These are phyloP conservation scores for Rusavskia elegans DNA, from an alignment of 495 filamentous ascomycete genomes.

Conservation along the genomic window DNA sequence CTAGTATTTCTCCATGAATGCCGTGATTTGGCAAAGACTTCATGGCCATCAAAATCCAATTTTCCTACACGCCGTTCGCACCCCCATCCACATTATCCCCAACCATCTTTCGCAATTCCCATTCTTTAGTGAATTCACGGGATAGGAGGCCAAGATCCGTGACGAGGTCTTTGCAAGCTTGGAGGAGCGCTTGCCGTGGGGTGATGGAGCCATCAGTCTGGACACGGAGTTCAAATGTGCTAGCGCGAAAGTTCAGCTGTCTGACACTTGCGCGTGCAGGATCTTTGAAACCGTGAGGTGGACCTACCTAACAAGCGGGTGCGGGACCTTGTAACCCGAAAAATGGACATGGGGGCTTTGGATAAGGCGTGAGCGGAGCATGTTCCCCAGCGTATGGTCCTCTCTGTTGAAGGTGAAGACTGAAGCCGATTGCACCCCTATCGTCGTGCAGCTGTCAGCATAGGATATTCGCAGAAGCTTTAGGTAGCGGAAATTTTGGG, in stretches of 20 bases:
- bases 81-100: conserved; percentile 35
- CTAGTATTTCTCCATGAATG: no score
- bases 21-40: no score
- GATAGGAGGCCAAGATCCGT: conserved; percentile 57
- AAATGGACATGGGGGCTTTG: conserved; percentile 66
- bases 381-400: conserved; percentile 89
- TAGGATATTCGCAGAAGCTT: background rate
- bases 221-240: conserved; percentile 67
- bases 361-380: conserved; percentile 67
- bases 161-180: conserved; percentile 63
- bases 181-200: conserved; percentile 72
- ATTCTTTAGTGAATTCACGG: conserved; percentile 89
- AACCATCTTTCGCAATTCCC: conserved; percentile 81
- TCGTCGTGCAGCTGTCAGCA: conserved; percentile 4
- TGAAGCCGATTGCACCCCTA: conserved; percentile 65
- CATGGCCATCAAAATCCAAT: background rate
- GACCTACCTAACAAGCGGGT: conserved; percentile 26
- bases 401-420: conserved; percentile 94
- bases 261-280: background rate
- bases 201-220: conserved; percentile 81
- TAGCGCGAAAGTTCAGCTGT: background rate
- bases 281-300: background rate
- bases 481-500: no score
- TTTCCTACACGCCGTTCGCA: background rate
- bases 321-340: conserved; percentile 59